Evolutionary conservation across 2,329 filamentous ascomycete genomes (phyloP), one percentile per base, ranked within the genome.

Genomic region (Nakataea oryzae): DNA sequence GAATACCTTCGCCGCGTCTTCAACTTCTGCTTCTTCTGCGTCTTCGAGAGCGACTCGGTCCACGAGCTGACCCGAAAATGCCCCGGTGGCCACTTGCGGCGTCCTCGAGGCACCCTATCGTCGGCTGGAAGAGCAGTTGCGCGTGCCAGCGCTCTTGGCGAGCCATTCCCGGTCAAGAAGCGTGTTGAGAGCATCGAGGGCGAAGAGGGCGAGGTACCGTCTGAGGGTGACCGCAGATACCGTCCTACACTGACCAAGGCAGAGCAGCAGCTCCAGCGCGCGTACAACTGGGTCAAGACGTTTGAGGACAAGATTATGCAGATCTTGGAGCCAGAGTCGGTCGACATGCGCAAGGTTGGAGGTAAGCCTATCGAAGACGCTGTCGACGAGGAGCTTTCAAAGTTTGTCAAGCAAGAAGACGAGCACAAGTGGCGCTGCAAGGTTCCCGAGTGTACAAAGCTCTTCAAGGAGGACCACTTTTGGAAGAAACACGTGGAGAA

Each of bases 1-100:
- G 95, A 99, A 76, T 99, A 99, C 73, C 82, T 99, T 64, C 91
- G 95, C 61, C 88, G 95, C 21, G 95, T 99, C 61, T 96, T 96
- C 81, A 97, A 95, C 76, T 97, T 99, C 77, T 99, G 95, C 79
- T 97, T 99, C 80, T 99, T 97, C 79, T 99, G 95, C 73, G 96
- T 99, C 6, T 97, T 99, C 68, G 95, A 99, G 76, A 95, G 92
- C 71, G 95, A 99, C 74, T 97, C 93, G 0, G 88, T 97, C 27
- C 95, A 99, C 70, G 95, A 99, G 76, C 81, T 99, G 67, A 93
- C 91, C 54, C 87, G 95, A 64, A 97, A 99, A 76, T 99, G 95
- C 69, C 92, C 95, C 29, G 95, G 95, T 55, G 95, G 95, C n/a
- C 95, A 99, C 79, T 85, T 99, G 65, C 91, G 95, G 65, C 88